Evolutionary conservation across 495 filamentous ascomycete genomes (phyloP).

Genomic region (Oidiodendron maius): DNA sequence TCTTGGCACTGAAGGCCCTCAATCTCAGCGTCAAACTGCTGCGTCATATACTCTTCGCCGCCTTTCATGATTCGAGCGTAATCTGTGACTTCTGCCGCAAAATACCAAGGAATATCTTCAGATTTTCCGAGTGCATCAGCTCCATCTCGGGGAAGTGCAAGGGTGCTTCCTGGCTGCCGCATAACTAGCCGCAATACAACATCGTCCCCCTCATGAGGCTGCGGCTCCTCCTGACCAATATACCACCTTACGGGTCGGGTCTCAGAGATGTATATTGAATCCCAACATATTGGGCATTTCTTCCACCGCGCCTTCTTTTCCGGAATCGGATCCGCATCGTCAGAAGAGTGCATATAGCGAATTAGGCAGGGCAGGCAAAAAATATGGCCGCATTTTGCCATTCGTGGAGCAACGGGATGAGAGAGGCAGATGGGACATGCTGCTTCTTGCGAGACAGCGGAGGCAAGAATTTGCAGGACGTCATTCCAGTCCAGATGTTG

Average conservation of each 20-base stretch:
- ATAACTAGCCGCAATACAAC: constrained; percentile 81
- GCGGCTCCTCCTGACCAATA: constrained; percentile 74
- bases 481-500: constrained; percentile 86
- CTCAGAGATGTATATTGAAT: constrained; percentile 80
- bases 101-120: constrained; percentile 88
- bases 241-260: constrained; percentile 91
- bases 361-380: constrained; percentile 93
- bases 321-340: constrained; percentile 53
- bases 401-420: constrained; percentile 80
- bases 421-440: constrained; percentile 93
- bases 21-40: constrained; percentile 74
- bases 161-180: constrained; percentile 69
- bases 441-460: constrained; percentile 77
- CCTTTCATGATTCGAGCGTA: constrained; percentile 96
- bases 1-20: constrained; percentile 67
- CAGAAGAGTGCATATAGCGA: constrained; percentile 87
- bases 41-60: constrained; percentile 77
- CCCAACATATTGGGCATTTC: constrained; percentile 95
- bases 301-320: constrained; percentile 79
- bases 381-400: constrained; percentile 97
- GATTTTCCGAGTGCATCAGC: constrained; percentile 56
- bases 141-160: constrained; percentile 82
- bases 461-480: constrained; percentile 87
- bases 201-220: constrained; percentile 79
- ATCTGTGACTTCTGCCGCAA: constrained; percentile 87